phyloP scores from a whole-genome alignment of 1,284 basidiomycete species.

The Agroathelia rolfsii region DNA sequence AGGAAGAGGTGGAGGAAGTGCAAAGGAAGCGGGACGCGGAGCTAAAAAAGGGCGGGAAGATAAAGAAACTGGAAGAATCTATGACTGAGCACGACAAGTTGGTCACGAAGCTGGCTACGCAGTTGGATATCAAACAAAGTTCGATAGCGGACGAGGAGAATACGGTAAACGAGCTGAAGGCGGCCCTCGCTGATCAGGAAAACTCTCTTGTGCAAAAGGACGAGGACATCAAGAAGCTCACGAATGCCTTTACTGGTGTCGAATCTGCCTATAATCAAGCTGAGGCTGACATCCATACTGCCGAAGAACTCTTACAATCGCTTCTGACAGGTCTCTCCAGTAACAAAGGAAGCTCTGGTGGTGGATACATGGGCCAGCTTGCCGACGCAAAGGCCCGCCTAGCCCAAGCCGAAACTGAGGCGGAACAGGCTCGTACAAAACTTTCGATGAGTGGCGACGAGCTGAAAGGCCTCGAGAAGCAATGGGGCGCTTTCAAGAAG shows the following conservation, averaged over 20 bases:
- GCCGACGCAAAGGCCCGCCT: conserved; percentile 77
- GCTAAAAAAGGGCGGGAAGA: conserved; percentile 70
- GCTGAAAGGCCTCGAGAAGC: conserved; percentile 66
- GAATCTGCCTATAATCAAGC: conserved; percentile 67
- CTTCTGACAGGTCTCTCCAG: conserved; percentile 86
- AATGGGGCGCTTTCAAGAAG: conserved; percentile 79
- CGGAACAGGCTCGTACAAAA: conserved; percentile 76
- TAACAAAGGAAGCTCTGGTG: conserved; percentile 51
- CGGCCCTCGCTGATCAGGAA: conserved; percentile 55
- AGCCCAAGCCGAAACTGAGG: conserved; percentile 74
- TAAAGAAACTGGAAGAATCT: conserved; percentile 71
- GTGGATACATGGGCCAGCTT: conserved; percentile 95
- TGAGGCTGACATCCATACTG: conserved; percentile 56
- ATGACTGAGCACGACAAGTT: conserved; percentile 76
- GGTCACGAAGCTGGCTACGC: conserved; percentile 81
- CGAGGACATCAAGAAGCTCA: conserved; percentile 49
- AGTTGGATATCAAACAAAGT: conserved; percentile 75
- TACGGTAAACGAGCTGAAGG: conserved; percentile 45
- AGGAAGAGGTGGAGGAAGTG: conserved; percentile 59
- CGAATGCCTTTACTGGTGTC: conserved; percentile 52
- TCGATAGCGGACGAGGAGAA: conserved; percentile 77
- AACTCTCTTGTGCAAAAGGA: conserved; percentile 47
- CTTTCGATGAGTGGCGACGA: conserved; percentile 78
- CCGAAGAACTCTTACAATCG: conserved; percentile 93
- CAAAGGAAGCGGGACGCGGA: conserved; percentile 54